These are phyloP conservation scores for Carex kokanica DNA, from an alignment of 176 grass and related monocot genomes.

Conservation along the genomic window DNA sequence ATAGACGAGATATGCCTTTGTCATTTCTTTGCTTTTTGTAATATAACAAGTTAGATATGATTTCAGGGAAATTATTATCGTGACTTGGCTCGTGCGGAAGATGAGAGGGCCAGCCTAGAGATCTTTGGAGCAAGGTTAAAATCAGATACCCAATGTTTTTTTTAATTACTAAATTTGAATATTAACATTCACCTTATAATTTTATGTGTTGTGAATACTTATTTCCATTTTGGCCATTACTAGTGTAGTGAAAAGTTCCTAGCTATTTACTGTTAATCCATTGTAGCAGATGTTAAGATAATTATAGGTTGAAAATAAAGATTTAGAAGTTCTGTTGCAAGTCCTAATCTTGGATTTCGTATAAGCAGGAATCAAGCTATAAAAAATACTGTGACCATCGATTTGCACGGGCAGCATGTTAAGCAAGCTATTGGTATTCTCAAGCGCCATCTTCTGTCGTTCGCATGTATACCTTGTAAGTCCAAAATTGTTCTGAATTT, in stretches of 20 bases:
- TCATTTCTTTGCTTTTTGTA: not conserved
- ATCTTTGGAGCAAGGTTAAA: slow-evolving; percentile 84
- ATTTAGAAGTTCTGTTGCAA: not conserved
- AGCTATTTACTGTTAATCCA: slow-evolving; percentile 2
- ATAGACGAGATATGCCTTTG: not conserved
- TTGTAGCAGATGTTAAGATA: slow-evolving; percentile 20
- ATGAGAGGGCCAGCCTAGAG: slow-evolving; percentile 63
- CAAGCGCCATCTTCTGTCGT: slow-evolving; percentile 69
- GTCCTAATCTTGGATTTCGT: slow-evolving; percentile 9
- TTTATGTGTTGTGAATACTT: not conserved
- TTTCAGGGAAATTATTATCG: slow-evolving; percentile 80
- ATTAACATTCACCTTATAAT: not conserved
- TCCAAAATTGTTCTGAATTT: not conserved
- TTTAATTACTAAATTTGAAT: not conserved
- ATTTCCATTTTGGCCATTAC: not conserved
- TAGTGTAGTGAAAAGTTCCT: not conserved
- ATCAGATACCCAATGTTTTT: not conserved
- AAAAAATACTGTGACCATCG: slow-evolving; percentile 79
- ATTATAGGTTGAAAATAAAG: not conserved
- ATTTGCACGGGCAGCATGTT: slow-evolving; percentile 89
- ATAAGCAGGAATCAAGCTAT: slow-evolving; percentile 78
- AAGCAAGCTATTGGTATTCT: slow-evolving; percentile 77
- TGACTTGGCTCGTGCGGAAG: slow-evolving; percentile 59
- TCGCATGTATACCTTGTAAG: slow-evolving; percentile 83
- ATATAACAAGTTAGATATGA: slow-evolving; percentile 2